Conservation (phyloP, 108 stramenopile species). For the Cylindrotheca closterium region DNA sequence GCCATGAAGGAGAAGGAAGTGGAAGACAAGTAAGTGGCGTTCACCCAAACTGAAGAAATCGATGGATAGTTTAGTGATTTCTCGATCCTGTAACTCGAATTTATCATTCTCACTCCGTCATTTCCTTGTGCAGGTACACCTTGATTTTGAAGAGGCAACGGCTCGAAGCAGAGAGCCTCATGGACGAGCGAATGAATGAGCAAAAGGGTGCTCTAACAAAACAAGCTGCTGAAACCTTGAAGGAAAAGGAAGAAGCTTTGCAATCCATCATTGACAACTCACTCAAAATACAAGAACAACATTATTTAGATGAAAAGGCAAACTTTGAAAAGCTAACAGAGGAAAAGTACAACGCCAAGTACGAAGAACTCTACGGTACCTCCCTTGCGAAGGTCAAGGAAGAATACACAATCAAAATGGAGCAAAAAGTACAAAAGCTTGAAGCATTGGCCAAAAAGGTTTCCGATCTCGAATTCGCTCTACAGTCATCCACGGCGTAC, state of each 20-base stretch:
- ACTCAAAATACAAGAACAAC: constrained; percentile 43
- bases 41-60: neutral
- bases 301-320: constrained; percentile 35
- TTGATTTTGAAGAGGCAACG: constrained; percentile 70
- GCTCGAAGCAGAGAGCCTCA: constrained; percentile 62
- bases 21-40: constrained; percentile 29
- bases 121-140: constrained; percentile 39
- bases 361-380: constrained; percentile 47
- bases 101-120: neutral
- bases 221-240: constrained; percentile 47
- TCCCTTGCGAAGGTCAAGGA: constrained; percentile 43
- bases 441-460: constrained; percentile 54
- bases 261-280: constrained; percentile 57
- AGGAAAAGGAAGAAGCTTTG: constrained; percentile 69
- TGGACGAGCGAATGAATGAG: constrained; percentile 54
- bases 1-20: constrained; percentile 80
- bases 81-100: too few relatives aligned
- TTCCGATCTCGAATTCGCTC: constrained; percentile 46
- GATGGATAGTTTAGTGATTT: too few relatives aligned
- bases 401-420: constrained; percentile 47
- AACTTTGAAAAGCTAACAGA: constrained; percentile 46
- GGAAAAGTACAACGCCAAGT: constrained; percentile 43
- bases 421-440: constrained; percentile 46
- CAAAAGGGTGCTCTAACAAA: constrained; percentile 54
- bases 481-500: constrained; percentile 49